phyloP scores from a whole-genome alignment of 2,329 filamentous ascomycete species.

The Sodiomyces alkalinus region DNA sequence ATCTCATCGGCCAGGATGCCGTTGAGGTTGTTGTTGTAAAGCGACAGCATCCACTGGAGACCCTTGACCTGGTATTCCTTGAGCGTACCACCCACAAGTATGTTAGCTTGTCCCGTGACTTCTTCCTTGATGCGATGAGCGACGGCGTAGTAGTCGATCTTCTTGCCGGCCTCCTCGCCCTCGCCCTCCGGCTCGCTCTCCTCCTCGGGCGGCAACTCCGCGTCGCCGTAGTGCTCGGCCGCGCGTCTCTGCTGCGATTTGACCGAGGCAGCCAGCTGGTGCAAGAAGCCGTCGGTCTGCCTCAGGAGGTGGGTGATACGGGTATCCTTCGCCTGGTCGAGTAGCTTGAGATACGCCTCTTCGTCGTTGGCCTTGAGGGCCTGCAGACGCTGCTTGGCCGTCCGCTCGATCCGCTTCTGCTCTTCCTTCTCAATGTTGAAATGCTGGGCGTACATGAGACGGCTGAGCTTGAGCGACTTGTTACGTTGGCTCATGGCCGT shows the following conservation, averaged over 20 bases:
- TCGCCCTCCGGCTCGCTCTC: slow-evolving; percentile 53
- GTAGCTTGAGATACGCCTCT: slow-evolving; percentile 93
- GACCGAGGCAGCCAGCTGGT: slow-evolving; percentile 87
- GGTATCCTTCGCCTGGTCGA: slow-evolving; percentile 97
- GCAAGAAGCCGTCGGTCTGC: slow-evolving; percentile 94
- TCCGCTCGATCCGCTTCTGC: slow-evolving; percentile 94
- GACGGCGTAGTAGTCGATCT: slow-evolving; percentile 98
- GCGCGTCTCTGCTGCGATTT: slow-evolving; percentile 83
- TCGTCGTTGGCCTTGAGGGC: slow-evolving; percentile 98
- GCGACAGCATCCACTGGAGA: slow-evolving; percentile 97
- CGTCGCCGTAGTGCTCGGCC: slow-evolving; percentile 62
- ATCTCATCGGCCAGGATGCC: slow-evolving; percentile 98
- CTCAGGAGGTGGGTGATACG: slow-evolving; percentile 95
- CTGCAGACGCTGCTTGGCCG: slow-evolving; percentile 97
- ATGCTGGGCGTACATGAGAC: slow-evolving; percentile 79
- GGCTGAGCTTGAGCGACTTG: slow-evolving; percentile 74
- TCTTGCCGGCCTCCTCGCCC: slow-evolving; percentile 53
- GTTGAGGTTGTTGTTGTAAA: slow-evolving; percentile 99
- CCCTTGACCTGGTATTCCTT: slow-evolving; percentile 99
- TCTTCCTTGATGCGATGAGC: slow-evolving; percentile 93
- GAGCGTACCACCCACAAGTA: slow-evolving; percentile 78
- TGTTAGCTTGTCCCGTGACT: slow-evolving; percentile 65
- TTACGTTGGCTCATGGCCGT: slow-evolving; percentile 50
- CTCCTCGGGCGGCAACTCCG: slow-evolving; percentile 36
- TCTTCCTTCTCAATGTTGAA: slow-evolving; percentile 98